phyloP scores from a whole-genome alignment of 345 rosid species.

The Murraya koenigii region DNA sequence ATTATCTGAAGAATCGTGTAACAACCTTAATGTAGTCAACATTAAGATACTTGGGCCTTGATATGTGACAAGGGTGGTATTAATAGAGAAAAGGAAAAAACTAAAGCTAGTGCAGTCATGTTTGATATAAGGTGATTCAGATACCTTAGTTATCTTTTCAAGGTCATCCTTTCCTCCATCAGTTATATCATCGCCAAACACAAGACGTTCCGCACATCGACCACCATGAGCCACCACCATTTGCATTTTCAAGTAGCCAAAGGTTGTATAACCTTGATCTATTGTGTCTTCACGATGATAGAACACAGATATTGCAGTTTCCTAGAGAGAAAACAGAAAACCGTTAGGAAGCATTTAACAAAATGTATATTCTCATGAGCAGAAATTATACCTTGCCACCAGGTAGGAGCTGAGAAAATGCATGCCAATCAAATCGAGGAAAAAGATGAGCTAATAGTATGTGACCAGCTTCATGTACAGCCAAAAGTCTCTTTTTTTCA shows the following conservation, averaged over 20 bases:
- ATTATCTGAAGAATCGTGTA: neutral
- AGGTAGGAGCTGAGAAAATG: constrained; percentile 97
- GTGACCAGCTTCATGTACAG: constrained; percentile 97
- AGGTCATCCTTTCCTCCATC: constrained; percentile 97
- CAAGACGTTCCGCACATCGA: constrained; percentile 82
- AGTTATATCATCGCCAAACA: constrained; percentile 81
- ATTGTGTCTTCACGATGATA: constrained; percentile 94
- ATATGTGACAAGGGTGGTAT: neutral
- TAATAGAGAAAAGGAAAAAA: neutral
- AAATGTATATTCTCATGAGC: neutral
- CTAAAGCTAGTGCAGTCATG: neutral
- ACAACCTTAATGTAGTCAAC: neutral
- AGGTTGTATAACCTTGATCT: constrained; percentile 93
- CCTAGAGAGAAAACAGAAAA: constrained; percentile 36
- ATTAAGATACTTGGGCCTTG: neutral
- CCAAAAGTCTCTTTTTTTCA: constrained; percentile 86
- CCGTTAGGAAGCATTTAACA: neutral
- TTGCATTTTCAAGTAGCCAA: constrained; percentile 99
- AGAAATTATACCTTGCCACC: constrained; percentile 76
- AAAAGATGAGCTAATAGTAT: constrained; percentile 90
- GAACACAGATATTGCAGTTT: constrained; percentile 93
- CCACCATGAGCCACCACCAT: constrained; percentile 99
- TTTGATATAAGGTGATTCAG: neutral
- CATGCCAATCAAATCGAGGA: constrained; percentile 97
- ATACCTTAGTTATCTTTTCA: constrained; percentile 87